Conservation (phyloP, 352 stramenopile species). For the Phytopythium aichiense region DNA sequence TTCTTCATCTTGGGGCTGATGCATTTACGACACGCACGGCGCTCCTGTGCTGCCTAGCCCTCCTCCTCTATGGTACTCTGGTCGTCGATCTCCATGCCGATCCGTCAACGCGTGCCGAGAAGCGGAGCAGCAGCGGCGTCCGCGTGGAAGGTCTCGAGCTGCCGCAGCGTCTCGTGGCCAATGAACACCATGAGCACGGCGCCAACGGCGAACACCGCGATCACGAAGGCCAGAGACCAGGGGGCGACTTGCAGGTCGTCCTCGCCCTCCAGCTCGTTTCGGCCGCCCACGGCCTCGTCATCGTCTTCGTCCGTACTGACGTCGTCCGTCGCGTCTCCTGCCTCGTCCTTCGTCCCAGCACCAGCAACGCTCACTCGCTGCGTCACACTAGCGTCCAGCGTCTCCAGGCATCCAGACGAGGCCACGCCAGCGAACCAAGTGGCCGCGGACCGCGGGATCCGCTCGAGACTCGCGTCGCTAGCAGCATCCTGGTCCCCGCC, state of each 20-base stretch:
- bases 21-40: not conserved
- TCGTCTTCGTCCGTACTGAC: conserved; percentile 6
- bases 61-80: conserved; percentile 2
- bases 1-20: not conserved
- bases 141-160: conserved; percentile 21
- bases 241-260: conserved; percentile 11
- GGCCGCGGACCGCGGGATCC: conserved; percentile 36
- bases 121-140: conserved; percentile 21
- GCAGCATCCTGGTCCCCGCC: conserved; percentile 21
- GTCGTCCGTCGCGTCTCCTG: not conserved
- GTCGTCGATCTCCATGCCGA: not conserved
- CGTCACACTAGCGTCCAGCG: conserved; percentile 7
- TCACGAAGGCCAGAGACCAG: conserved; percentile 27
- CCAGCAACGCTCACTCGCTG: conserved; percentile 2
- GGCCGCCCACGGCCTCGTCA: conserved; percentile 7
- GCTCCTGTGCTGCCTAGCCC: not conserved
- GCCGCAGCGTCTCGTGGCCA: conserved; percentile 23
- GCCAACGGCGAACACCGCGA: conserved; percentile 22
- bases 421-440: conserved; percentile 55
- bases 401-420: conserved; percentile 57
- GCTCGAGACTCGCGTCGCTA: conserved; percentile 20
- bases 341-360: not conserved
- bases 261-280: conserved; percentile 3
- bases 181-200: conserved; percentile 22
- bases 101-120: conserved; percentile 18